phyloP scores from a whole-genome alignment of 148 eudicot genomes.

The Vaccinium corymbosum region DNA sequence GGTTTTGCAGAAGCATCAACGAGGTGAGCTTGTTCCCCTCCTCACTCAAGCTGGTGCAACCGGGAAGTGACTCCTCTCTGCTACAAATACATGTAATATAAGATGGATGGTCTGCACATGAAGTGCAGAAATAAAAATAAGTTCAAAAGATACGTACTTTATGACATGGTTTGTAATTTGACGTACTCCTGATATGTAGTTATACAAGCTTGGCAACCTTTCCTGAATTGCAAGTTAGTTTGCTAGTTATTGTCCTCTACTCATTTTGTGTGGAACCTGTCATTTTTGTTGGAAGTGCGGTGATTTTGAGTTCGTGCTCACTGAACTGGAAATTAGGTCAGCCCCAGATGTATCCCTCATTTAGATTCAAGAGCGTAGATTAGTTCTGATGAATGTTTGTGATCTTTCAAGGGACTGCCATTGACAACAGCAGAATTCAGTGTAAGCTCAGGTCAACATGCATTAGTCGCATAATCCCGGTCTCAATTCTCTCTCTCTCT shows the following conservation, averaged over 20 bases:
- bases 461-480: background rate
- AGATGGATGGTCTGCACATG: background rate
- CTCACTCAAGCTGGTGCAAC: slow-evolving; percentile 56
- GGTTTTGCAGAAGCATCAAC: slow-evolving; percentile 42
- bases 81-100: background rate
- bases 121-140: background rate
- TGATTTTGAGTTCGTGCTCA: background rate
- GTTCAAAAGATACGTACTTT: background rate
- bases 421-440: background rate
- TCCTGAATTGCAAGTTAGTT: background rate
- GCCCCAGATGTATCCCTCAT: background rate
- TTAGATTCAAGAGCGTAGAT: background rate
- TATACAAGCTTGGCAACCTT: background rate
- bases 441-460: background rate
- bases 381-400: background rate
- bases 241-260: background rate
- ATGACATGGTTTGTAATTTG: background rate
- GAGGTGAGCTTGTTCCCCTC: slow-evolving; percentile 62
- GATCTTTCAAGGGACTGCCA: background rate
- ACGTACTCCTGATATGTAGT: background rate
- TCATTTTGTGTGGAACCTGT: background rate
- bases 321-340: too few species aligned
- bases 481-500: background rate
- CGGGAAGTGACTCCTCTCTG: slow-evolving; percentile 24
- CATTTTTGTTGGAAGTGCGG: background rate